Evolutionary conservation across 2,329 filamentous ascomycete genomes (phyloP).

Genomic region (Colletotrichum falcatum): DNA sequence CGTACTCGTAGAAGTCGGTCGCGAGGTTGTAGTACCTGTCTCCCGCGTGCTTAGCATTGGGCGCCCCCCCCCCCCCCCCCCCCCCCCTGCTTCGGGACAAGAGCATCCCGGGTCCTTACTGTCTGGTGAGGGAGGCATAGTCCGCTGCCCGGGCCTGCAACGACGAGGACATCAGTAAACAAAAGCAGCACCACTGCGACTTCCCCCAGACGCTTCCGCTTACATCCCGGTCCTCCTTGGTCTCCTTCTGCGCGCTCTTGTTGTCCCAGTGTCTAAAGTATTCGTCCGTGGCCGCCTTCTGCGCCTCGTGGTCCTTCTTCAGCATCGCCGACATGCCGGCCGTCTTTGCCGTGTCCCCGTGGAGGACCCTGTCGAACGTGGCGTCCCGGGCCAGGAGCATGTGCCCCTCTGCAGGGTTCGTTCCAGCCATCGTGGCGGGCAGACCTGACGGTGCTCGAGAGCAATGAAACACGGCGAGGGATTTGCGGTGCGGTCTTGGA

Average conservation of each 20-base stretch:
- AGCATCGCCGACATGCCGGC: slow-evolving; percentile 85
- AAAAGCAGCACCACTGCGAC: neutral
- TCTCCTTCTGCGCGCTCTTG: slow-evolving; percentile 83
- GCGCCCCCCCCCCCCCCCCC: fast-evolving
- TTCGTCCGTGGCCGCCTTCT: slow-evolving; percentile 86
- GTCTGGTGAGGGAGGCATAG: slow-evolving; percentile 92
- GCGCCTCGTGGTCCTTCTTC: slow-evolving; percentile 79
- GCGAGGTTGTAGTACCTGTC: slow-evolving; percentile 93
- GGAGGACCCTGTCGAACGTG: slow-evolving; percentile 81
- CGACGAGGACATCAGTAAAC: neutral
- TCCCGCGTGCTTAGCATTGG: neutral
- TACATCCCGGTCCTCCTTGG: slow-evolving; percentile 83
- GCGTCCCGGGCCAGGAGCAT: slow-evolving; percentile 64
- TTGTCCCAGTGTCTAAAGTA: slow-evolving; percentile 99
- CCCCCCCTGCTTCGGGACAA: no score
- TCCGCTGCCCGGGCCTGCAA: slow-evolving; percentile 80
- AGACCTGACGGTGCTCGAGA: neutral
- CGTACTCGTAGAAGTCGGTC: slow-evolving; percentile 97
- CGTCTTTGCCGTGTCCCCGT: slow-evolving; percentile 70
- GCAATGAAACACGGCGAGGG: no score
- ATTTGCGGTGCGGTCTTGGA: neutral
- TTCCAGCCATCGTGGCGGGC: slow-evolving; percentile 6
- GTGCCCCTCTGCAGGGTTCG: neutral
- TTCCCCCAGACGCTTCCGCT: slow-evolving; percentile 43
- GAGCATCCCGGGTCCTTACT: slow-evolving; percentile 69